These are phyloP conservation scores for Fusarium concolor DNA, from an alignment of 2,329 filamentous ascomycete species.

Conservation along the genomic window DNA sequence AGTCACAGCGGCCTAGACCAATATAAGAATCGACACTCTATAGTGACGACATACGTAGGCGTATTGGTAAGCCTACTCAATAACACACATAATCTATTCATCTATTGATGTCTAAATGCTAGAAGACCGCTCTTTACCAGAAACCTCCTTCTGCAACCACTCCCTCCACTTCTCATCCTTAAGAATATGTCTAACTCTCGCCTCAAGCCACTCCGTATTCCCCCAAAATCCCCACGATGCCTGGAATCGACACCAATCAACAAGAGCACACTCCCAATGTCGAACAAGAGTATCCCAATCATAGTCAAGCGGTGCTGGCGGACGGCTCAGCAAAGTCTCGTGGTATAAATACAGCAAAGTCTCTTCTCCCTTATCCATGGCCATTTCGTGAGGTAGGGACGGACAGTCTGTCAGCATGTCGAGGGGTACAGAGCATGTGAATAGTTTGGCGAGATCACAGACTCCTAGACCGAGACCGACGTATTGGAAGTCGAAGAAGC, in stretches of 20 bases:
- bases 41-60: too few species aligned
- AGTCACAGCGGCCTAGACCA: too few species aligned
- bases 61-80: not conserved
- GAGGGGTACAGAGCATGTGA: constrained; percentile 73
- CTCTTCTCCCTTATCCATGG: constrained; percentile 64
- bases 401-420: constrained; percentile 58
- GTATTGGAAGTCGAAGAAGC: constrained; percentile 79
- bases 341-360: constrained; percentile 64
- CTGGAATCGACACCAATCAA: constrained; percentile 74
- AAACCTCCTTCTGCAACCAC: constrained; percentile 54
- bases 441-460: constrained; percentile 74
- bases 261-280: constrained; percentile 75
- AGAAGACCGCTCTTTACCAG: not conserved
- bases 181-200: constrained; percentile 63
- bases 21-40: too few species aligned
- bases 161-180: constrained; percentile 57
- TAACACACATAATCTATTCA: not conserved
- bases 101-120: not conserved
- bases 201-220: constrained; percentile 68
- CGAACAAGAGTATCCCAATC: constrained; percentile 64
- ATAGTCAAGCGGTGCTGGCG: constrained; percentile 53
- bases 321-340: constrained; percentile 47
- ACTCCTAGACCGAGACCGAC: constrained; percentile 72
- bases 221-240: constrained; percentile 72
- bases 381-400: constrained; percentile 52